A percentile compares a stretch with the other conserved stretches of the same genome.
phyloP scores from a whole-genome alignment of 139 green algal species.

The Chlorella vulgaris region DNA sequence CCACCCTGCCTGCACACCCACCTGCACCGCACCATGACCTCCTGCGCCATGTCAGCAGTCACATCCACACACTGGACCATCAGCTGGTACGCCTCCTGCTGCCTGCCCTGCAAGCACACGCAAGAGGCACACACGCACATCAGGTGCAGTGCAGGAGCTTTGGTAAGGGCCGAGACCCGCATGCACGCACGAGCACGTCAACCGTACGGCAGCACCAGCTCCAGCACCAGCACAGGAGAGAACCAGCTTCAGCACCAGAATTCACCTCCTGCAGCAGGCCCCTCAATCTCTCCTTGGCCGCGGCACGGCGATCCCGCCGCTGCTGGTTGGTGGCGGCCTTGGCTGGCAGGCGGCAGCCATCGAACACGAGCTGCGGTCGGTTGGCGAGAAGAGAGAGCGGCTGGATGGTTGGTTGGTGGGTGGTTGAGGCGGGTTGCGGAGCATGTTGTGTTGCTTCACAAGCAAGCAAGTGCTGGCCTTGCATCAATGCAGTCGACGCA shows the following conservation, averaged over 20 bases:
- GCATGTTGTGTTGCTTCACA: too few relatives aligned
- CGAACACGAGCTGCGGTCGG: slow-evolving; percentile 44
- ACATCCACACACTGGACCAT: slow-evolving; percentile 46
- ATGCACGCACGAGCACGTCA: too few relatives aligned
- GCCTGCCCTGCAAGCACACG: slow-evolving; percentile 16
- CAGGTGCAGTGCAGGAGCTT: too few relatives aligned
- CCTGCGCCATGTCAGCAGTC: slow-evolving; percentile 45
- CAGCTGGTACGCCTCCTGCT: slow-evolving; percentile 27
- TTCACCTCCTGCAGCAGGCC: background rate
- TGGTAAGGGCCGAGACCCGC: too few relatives aligned
- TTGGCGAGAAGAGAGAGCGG: background rate
- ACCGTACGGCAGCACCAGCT: too few relatives aligned
- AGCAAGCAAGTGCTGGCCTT: too few relatives aligned
- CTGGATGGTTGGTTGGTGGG: background rate
- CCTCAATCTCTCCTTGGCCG: background rate
- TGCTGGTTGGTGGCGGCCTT: slow-evolving; percentile 40
- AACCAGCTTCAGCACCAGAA: too few relatives aligned
- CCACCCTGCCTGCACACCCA: background rate
- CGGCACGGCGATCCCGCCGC: slow-evolving; percentile 18
- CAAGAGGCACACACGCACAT: too few relatives aligned
- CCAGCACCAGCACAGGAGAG: too few relatives aligned
- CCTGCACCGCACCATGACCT: slow-evolving; percentile 37
- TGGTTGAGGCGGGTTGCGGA: background rate
- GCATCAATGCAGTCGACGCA: too few relatives aligned
- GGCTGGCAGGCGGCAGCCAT: slow-evolving; percentile 40